Evolutionary conservation across 75 land plant species (phyloP).

Genomic region (Picea glauca): DNA sequence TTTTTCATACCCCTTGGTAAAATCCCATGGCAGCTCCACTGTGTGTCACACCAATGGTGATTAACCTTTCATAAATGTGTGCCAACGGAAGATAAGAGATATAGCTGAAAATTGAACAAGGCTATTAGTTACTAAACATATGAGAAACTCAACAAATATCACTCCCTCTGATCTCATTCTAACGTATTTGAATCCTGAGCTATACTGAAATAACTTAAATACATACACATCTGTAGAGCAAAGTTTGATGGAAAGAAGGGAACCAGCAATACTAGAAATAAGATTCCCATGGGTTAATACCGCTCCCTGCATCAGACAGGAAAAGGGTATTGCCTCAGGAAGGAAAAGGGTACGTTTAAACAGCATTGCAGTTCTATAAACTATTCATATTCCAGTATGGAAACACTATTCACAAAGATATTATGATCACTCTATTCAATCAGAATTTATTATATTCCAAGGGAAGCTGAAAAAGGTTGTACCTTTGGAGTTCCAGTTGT

Average conservation of each 20-base stretch:
- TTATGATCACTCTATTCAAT: no score
- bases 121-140: no score
- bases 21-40: slow-evolving; percentile 91
- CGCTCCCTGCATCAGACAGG: slow-evolving; percentile 61
- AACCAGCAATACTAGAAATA: slow-evolving; percentile 86
- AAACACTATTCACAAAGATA: no score
- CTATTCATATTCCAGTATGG: no score
- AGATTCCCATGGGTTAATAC: slow-evolving; percentile 78
- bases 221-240: slow-evolving; percentile 81
- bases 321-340: slow-evolving; percentile 1
- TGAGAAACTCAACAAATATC: no score
- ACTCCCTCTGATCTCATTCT: no score
- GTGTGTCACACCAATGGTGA: slow-evolving; percentile 46
- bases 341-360: no score
- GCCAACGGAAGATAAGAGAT: slow-evolving; percentile 98
- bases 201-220: background rate
- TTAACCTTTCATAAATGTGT: slow-evolving; percentile 95
- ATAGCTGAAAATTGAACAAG: slow-evolving; percentile 44
- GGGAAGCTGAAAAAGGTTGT: background rate
- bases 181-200: no score
- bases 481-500: slow-evolving; percentile 99
- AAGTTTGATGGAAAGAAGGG: slow-evolving; percentile 18
- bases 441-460: no score
- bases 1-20: slow-evolving; percentile 85
- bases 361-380: no score